These are phyloP conservation scores for California macrophylla DNA, from an alignment of 441 rosid genomes.

Conservation along the genomic window DNA sequence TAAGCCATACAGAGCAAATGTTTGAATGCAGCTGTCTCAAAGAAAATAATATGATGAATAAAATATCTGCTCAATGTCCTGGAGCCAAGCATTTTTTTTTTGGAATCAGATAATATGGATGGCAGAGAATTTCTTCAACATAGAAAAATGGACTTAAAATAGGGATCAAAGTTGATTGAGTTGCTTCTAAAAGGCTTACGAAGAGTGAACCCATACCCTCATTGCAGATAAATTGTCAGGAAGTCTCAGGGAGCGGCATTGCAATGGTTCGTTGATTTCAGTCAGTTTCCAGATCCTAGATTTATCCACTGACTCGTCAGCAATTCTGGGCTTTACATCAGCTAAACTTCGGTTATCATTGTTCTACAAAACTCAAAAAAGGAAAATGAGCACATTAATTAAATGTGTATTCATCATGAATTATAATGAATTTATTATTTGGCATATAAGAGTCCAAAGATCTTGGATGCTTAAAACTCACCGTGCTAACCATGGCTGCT, in stretches of 20 bases:
- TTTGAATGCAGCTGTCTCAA: too few species aligned
- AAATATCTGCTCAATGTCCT: not conserved
- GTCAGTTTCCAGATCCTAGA: constrained; percentile 68
- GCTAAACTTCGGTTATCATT: constrained; percentile 42
- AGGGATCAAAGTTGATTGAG: not conserved
- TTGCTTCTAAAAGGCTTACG: constrained; percentile 4
- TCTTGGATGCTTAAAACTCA: constrained; percentile 20
- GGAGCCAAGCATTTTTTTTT: not conserved
- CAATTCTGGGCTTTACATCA: constrained; percentile 61
- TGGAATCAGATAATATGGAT: not conserved
- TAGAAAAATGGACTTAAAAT: not conserved
- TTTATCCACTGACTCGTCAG: constrained; percentile 53
- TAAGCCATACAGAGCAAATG: not conserved
- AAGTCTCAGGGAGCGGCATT: constrained; percentile 71
- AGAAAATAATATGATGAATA: too few species aligned
- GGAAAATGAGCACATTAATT: constrained; percentile 13
- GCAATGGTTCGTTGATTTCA: constrained; percentile 67
- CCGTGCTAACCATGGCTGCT: constrained; percentile 51
- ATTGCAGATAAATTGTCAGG: constrained; percentile 48
- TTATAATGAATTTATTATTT: not conserved
- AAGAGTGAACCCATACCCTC: constrained; percentile 40
- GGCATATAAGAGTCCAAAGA: not conserved
- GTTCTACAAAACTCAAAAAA: constrained; percentile 35
- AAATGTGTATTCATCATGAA: not conserved
- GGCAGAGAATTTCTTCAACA: not conserved